Evolutionary conservation across 2,329 filamentous ascomycete species (phyloP).

Genomic region (Epichloe gansuensis): DNA sequence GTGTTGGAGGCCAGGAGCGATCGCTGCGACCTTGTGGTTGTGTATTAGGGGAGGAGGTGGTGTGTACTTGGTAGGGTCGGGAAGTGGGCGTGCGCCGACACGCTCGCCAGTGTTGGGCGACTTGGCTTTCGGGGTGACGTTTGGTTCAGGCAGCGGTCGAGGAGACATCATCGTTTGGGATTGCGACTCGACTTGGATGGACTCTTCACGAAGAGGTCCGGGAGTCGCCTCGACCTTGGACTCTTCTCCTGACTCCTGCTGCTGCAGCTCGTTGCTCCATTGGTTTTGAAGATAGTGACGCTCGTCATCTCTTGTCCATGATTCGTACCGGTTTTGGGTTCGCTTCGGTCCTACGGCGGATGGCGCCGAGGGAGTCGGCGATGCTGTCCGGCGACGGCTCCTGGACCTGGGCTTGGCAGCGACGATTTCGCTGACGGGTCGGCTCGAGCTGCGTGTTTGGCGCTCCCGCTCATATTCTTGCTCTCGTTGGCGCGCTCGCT

Average conservation of each 20-base stretch:
- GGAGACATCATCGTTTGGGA: neutral
- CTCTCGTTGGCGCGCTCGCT: slow-evolving; percentile 50
- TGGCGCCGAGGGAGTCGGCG: slow-evolving; percentile 1
- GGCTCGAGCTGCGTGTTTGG: slow-evolving; percentile 27
- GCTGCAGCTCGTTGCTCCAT: slow-evolving; percentile 27
- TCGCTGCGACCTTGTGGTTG: slow-evolving; percentile 38
- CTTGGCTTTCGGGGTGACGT: slow-evolving; percentile 19
- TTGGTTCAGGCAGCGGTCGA: slow-evolving; percentile 32
- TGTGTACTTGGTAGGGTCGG: slow-evolving; percentile 31
- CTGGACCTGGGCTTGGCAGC: slow-evolving; percentile 13
- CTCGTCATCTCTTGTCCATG: slow-evolving; percentile 54
- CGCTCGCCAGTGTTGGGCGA: slow-evolving; percentile 17
- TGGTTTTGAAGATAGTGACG: slow-evolving; percentile 50
- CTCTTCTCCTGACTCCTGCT: slow-evolving; percentile 20
- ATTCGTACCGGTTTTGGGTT: slow-evolving; percentile 39
- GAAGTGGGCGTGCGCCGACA: slow-evolving; percentile 39
- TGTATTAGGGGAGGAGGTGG: slow-evolving; percentile 12
- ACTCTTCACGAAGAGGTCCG: neutral
- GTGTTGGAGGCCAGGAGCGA: slow-evolving; percentile 42
- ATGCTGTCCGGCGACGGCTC: slow-evolving; percentile 9
- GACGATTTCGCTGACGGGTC: slow-evolving; percentile 9
- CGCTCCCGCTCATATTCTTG: slow-evolving; percentile 49
- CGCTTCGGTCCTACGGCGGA: slow-evolving; percentile 4
- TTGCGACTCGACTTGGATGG: neutral
- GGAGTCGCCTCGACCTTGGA: slow-evolving; percentile 14